Percentiles rank a stretch among this genome's conserved stretches.
phyloP scores from a whole-genome alignment of 2,329 filamentous ascomycete genomes.

The Epichloe sp. region DNA sequence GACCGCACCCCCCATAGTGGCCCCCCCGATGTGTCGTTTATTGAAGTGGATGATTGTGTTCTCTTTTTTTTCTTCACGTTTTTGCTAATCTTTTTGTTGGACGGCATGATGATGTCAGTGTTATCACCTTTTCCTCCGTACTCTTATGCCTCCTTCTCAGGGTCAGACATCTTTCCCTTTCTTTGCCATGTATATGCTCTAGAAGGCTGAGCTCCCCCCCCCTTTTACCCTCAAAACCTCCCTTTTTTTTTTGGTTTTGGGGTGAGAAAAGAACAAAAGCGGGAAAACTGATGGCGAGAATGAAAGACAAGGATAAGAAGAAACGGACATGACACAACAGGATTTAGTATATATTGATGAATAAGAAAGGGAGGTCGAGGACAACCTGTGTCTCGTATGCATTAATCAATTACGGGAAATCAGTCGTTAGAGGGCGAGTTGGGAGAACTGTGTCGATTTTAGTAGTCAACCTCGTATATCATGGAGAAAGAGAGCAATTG shows the following conservation, averaged over 20 bases:
- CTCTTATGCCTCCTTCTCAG: neutral
- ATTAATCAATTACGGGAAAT: slow-evolving; percentile 19
- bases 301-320: neutral
- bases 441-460: slow-evolving; percentile 23
- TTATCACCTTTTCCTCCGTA: too few species aligned
- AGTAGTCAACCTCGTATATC: neutral
- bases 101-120: too few species aligned
- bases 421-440: slow-evolving; percentile 29
- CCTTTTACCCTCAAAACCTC: too few species aligned
- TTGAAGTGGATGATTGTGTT: too few species aligned
- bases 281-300: neutral
- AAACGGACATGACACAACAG: neutral
- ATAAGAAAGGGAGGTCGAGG: slow-evolving; percentile 11
- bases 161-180: neutral
- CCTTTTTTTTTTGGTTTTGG: neutral
- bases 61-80: too few species aligned
- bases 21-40: too few species aligned
- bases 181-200: slow-evolving; percentile 1
- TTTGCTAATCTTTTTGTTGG: too few species aligned
- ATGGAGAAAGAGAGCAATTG: neutral
- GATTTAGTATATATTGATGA: slow-evolving; percentile 8
- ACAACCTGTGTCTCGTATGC: slow-evolving; percentile 21
- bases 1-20: too few species aligned
- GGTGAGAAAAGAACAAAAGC: neutral
- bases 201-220: neutral